Percentiles rank a stretch among this genome's conserved stretches.
phyloP scores from a whole-genome alignment of 257 asterid genomes.

The Primulina tabacum region DNA sequence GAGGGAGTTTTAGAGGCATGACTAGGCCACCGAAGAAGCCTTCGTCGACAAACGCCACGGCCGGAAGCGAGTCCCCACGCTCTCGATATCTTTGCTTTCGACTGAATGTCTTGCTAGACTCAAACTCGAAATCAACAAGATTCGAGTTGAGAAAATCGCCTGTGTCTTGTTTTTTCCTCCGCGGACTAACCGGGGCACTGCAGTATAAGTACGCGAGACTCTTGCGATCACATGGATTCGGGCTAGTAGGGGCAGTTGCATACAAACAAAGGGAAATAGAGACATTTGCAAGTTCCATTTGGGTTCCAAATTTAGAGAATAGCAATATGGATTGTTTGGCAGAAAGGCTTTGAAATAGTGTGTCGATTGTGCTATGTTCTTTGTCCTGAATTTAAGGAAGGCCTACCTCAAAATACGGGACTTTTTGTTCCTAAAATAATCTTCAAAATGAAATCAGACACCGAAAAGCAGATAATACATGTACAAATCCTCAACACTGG shows the following conservation, averaged over 20 bases:
- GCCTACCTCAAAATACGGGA: not conserved
- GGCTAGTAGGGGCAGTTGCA: not conserved
- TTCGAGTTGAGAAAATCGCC: not conserved
- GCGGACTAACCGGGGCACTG: not conserved
- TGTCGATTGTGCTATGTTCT: not conserved
- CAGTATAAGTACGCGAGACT: not conserved
- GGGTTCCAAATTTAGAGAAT: not conserved
- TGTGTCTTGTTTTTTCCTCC: not conserved
- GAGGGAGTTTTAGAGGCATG: constrained; percentile 78
- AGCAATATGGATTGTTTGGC: not conserved
- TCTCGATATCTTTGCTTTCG: constrained; percentile 15
- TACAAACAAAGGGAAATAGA: not conserved
- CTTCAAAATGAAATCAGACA: not conserved
- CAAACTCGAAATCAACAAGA: not conserved
- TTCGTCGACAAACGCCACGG: constrained; percentile 70
- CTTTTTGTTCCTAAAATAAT: not conserved
- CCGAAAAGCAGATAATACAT: not conserved
- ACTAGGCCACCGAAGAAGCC: constrained; percentile 58
- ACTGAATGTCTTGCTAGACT: not conserved
- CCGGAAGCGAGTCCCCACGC: constrained; percentile 44
- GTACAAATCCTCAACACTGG: not conserved
- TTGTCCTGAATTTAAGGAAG: not conserved
- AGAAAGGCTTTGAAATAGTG: not conserved
- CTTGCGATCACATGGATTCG: not conserved
- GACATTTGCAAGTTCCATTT: not conserved